These are phyloP conservation scores for Sisymbrium irio DNA, from an alignment of 345 rosid genomes.

Conservation along the genomic window DNA sequence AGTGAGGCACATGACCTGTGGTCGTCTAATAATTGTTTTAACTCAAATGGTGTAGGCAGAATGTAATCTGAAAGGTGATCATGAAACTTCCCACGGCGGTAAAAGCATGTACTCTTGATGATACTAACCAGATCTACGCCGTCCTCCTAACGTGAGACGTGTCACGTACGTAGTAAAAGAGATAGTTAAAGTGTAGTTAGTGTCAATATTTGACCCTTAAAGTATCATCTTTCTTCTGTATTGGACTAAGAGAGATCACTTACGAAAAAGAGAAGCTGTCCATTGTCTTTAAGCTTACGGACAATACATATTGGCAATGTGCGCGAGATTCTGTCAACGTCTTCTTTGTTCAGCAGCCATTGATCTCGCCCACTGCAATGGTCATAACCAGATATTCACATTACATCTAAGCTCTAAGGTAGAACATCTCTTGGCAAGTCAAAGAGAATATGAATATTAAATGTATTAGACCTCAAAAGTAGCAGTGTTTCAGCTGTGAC, in stretches of 20 bases:
- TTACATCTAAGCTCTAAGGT: not conserved
- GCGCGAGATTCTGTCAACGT: constrained; percentile 47
- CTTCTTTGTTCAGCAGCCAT: constrained; percentile 57
- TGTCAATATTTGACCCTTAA: not conserved
- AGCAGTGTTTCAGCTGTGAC: constrained; percentile 57
- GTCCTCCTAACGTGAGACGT: constrained; percentile 46
- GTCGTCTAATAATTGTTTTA: constrained; percentile 35
- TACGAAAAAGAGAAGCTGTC: constrained; percentile 83
- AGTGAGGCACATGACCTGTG: constrained; percentile 24
- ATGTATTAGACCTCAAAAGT: constrained; percentile 46
- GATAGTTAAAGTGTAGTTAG: not conserved
- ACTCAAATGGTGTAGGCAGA: constrained; percentile 49
- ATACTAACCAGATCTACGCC: constrained; percentile 43
- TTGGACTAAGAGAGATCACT: constrained; percentile 26
- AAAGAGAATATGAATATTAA: no score
- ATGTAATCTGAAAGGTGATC: constrained; percentile 50
- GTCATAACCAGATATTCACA: constrained; percentile 1
- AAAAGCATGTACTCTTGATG: constrained; percentile 47
- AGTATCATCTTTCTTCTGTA: not conserved
- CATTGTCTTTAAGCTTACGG: constrained; percentile 49
- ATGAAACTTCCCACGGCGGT: constrained; percentile 50
- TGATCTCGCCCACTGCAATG: constrained; percentile 65
- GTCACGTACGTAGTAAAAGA: not conserved
- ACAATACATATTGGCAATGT: constrained; percentile 46
- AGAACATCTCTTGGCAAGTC: not conserved